phyloP scores from a whole-genome alignment of 345 rosid genomes.

The Mallotus nudiflorus region DNA sequence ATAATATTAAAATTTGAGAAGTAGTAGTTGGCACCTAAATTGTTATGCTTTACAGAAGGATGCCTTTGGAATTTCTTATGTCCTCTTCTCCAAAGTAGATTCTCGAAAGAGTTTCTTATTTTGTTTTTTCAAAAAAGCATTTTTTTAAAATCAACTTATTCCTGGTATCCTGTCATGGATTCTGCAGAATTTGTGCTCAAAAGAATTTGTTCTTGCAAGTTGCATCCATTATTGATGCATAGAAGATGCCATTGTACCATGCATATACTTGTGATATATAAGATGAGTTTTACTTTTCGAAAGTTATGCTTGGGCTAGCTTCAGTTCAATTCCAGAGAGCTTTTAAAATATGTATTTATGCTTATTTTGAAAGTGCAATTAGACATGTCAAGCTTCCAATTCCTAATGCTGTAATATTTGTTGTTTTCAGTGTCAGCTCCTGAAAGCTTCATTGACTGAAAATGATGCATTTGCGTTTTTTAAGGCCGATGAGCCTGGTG shows the following conservation, averaged over 20 bases:
- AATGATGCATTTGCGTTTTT: constrained; percentile 58
- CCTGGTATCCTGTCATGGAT: not conserved
- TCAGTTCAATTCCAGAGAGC: not conserved
- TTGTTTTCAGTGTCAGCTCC: constrained; percentile 56
- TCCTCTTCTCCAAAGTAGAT: not conserved
- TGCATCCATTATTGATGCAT: not conserved
- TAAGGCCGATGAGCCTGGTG: constrained; percentile 47
- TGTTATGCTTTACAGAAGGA: not conserved
- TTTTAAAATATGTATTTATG: not conserved
- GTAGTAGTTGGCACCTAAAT: no score
- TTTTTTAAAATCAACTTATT: not conserved
- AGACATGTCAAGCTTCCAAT: not conserved
- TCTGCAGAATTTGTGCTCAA: not conserved
- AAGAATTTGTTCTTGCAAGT: not conserved
- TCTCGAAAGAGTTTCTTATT: not conserved
- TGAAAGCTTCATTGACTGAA: constrained; percentile 56
- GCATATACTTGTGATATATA: no score
- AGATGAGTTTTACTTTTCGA: not conserved
- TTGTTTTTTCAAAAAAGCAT: no score
- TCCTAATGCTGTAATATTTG: constrained; percentile 16
- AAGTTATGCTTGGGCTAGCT: not conserved
- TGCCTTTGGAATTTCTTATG: not conserved
- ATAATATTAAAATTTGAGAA: not conserved
- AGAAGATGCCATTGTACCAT: not conserved
- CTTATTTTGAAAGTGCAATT: no score